These are phyloP conservation scores for Coleophoma crateriformis DNA, from an alignment of 2,329 filamentous ascomycete genomes.

Conservation along the genomic window DNA sequence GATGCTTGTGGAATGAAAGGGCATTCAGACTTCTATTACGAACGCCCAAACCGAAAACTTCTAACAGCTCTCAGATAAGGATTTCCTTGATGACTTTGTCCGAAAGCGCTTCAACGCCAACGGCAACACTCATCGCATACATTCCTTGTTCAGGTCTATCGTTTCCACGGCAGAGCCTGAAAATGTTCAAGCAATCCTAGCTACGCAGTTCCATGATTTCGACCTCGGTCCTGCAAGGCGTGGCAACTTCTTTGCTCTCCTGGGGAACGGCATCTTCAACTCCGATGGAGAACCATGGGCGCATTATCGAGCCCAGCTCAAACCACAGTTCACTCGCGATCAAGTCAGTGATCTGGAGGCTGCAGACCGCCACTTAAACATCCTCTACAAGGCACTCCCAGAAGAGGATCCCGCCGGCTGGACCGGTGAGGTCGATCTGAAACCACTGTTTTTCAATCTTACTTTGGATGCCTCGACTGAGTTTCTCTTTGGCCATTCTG, in stretches of 20 bases:
- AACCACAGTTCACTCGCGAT: conserved; percentile 29
- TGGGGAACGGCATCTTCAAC: conserved; percentile 34
- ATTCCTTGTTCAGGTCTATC: conserved; percentile 24
- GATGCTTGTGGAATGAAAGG: background rate
- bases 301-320: conserved; percentile 30
- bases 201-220: conserved; percentile 28
- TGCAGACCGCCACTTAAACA: conserved; percentile 45
- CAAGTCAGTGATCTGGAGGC: conserved; percentile 28
- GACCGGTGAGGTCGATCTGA: conserved; percentile 42
- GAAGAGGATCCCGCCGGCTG: conserved; percentile 10
- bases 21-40: too few relatives aligned
- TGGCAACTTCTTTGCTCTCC: conserved; percentile 20
- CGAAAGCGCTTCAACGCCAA: conserved; percentile 6
- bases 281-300: conserved; percentile 31
- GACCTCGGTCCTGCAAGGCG: conserved; percentile 25
- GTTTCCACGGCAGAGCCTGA: conserved; percentile 35
- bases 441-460: conserved; percentile 51
- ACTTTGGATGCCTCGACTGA: conserved; percentile 53
- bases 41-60: background rate
- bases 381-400: conserved; percentile 19
- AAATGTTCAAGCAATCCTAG: conserved; percentile 26
- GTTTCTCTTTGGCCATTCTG: conserved; percentile 51
- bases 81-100: conserved; percentile 18
- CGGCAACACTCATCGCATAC: conserved; percentile 9
- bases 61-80: conserved; percentile 10